Evolutionary conservation across 148 eudicot genomes (phyloP).

Genomic region (Cornus florida): DNA sequence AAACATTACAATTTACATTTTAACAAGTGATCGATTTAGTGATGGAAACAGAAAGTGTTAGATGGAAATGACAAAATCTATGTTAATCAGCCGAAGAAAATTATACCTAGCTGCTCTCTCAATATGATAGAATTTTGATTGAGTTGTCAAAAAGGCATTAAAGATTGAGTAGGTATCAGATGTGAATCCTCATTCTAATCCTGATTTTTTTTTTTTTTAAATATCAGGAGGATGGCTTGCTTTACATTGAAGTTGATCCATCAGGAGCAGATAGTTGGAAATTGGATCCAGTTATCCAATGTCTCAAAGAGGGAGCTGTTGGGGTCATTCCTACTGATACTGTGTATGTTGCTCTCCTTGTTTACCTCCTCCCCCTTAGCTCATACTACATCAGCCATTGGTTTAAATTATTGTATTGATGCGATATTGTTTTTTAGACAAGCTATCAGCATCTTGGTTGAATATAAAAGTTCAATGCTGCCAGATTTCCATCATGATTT

Average conservation of each 20-base stretch:
- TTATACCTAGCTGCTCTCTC: no score
- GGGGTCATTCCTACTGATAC: constrained; percentile 97
- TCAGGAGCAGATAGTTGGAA: constrained; percentile 77
- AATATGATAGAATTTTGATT: not conserved
- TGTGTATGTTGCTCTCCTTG: constrained; percentile 46
- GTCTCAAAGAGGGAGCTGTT: constrained; percentile 78
- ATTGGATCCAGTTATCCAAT: constrained; percentile 64
- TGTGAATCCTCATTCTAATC: not conserved
- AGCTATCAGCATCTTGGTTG: not conserved
- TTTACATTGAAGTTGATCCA: constrained; percentile 80
- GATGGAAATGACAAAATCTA: no score
- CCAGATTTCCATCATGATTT: not conserved
- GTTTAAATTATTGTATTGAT: not conserved
- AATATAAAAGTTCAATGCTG: not conserved
- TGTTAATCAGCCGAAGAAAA: no score
- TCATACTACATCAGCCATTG: not conserved
- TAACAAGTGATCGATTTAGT: no score
- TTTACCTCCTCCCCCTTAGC: not conserved
- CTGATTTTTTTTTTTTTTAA: not conserved
- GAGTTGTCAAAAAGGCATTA: not conserved
- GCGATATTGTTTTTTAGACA: not conserved
- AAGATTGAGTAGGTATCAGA: not conserved
- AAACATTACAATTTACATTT: no score
- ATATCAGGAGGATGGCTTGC: constrained; percentile 60
- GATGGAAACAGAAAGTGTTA: no score